Base-by-base conservation (phyloP, 2,329 filamentous ascomycete genomes). In the Emergomyces pasteurianus region DNA sequence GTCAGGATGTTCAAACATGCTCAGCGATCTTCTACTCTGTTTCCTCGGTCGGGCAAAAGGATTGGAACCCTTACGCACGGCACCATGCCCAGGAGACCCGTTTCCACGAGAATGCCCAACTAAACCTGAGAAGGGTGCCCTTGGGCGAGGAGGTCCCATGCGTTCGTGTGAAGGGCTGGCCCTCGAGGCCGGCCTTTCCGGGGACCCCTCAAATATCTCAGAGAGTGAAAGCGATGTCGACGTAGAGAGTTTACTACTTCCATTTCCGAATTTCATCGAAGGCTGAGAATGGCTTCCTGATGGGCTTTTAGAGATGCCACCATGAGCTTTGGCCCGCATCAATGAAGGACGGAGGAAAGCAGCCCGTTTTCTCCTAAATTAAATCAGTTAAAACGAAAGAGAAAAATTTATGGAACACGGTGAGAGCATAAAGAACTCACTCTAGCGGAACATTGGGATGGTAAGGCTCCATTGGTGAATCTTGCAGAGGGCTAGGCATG, bases 1-100 rank as follows among this genome's bases (percentile, higher is more conserved):
- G 66, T 84, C 88, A 3, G 92, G 88, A 72, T 88, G 86, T 77
- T 97, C 92, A 75, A 95, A 99, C 94, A 99, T 99, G 81, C 94
- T 97, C 70, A 96, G 78, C 28, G 92, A 95, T 66, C 94, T 86
- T 63, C 94, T 86, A 70, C 92, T 92, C 73, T 94, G 89, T 71
- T 95, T 95, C 66, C 92, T 84, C 52, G 89, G 89, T 63, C 90
- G 85, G 68, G 85, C 79, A 66, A 88, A 83, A 61, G 83, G 88
- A 73, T 86, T 91, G 56, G 83, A 87, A 69, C 78, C 81, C 66
- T 92, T 90, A 65, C 91, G 86, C 60, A 86, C 77, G 67, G 92
- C 87, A 62, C 78, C 80, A 62, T 81, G 81, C 63, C 88, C 82
- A 40, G 92, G 91, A 16, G 91, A 95, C 46, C 87, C 90, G 74